Evolutionary conservation across 345 rosid genomes (phyloP).

Genomic region (Murraya koenigii): DNA sequence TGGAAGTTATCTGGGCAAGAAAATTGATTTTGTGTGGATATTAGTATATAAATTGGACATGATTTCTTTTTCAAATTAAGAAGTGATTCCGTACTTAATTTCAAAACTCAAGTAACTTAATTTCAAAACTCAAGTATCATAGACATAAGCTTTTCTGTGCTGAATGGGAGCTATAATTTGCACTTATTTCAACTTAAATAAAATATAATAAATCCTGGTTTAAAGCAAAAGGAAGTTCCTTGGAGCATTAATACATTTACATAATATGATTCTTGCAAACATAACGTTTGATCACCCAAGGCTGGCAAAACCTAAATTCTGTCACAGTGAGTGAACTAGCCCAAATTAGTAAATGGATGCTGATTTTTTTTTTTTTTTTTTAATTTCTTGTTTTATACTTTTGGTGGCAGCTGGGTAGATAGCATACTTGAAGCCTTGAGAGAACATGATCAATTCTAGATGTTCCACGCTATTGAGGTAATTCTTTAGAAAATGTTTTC

Average conservation of each 20-base stretch:
- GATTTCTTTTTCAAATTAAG: neutral
- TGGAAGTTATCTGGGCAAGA: neutral
- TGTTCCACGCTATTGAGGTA: conserved; percentile 10
- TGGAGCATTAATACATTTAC: neutral
- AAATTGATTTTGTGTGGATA: neutral
- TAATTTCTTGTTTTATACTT: too few relatives aligned
- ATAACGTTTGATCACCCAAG: neutral
- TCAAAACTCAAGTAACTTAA: neutral
- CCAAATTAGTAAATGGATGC: neutral
- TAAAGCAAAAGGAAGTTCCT: neutral
- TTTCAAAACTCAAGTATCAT: neutral
- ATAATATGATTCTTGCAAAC: neutral
- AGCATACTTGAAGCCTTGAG: conserved; percentile 75
- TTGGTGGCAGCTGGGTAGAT: conserved; percentile 67
- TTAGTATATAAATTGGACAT: neutral
- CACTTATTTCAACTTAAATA: neutral
- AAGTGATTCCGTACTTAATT: neutral
- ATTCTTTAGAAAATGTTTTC: neutral
- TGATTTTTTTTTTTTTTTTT: neutral
- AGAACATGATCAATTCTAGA: conserved; percentile 31
- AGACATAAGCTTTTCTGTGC: neutral
- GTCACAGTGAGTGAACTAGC: neutral
- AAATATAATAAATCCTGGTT: neutral
- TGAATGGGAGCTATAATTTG: neutral
- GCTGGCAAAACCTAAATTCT: neutral